Evolutionary conservation across 2,329 filamentous ascomycete species (phyloP).

Genomic region (Cladophialophora psammophila): DNA sequence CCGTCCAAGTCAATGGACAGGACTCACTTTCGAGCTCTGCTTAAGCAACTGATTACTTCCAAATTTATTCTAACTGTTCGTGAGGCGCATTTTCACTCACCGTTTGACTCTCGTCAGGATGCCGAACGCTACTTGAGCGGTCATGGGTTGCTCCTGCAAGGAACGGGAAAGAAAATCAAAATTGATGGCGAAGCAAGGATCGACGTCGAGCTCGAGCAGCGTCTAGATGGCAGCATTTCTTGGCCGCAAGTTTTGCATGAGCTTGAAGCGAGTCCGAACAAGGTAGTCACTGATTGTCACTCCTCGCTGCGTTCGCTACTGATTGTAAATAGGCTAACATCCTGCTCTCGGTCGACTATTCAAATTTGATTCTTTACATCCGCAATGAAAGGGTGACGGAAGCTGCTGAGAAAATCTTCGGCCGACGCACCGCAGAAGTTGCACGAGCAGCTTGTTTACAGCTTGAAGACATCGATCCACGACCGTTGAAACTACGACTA

Average conservation of each 20-base stretch:
- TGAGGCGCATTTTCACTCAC: slow-evolving; percentile 57
- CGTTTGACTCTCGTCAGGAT: slow-evolving; percentile 63
- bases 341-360: slow-evolving; percentile 32
- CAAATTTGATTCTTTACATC: slow-evolving; percentile 26
- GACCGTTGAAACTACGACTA: slow-evolving; percentile 23
- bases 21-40: slow-evolving; percentile 16
- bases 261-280: slow-evolving; percentile 10
- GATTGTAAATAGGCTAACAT: slow-evolving; percentile 23
- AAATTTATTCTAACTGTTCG: slow-evolving; percentile 40
- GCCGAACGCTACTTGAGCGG: slow-evolving; percentile 67
- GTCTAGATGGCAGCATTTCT: slow-evolving; percentile 46
- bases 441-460: slow-evolving; percentile 47
- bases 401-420: slow-evolving; percentile 28
- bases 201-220: slow-evolving; percentile 58
- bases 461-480: slow-evolving; percentile 53
- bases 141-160: slow-evolving; percentile 57
- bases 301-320: neutral
- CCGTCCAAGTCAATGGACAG: slow-evolving; percentile 4
- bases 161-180: slow-evolving; percentile 70
- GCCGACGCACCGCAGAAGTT: slow-evolving; percentile 23
- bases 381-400: slow-evolving; percentile 30
- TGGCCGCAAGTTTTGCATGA: slow-evolving; percentile 22
- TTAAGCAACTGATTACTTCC: slow-evolving; percentile 26
- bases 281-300: slow-evolving; percentile 4
- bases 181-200: slow-evolving; percentile 67